These are phyloP conservation scores for Colletotrichum sp. DNA, from an alignment of 2,329 filamentous ascomycete species.

Conservation along the genomic window DNA sequence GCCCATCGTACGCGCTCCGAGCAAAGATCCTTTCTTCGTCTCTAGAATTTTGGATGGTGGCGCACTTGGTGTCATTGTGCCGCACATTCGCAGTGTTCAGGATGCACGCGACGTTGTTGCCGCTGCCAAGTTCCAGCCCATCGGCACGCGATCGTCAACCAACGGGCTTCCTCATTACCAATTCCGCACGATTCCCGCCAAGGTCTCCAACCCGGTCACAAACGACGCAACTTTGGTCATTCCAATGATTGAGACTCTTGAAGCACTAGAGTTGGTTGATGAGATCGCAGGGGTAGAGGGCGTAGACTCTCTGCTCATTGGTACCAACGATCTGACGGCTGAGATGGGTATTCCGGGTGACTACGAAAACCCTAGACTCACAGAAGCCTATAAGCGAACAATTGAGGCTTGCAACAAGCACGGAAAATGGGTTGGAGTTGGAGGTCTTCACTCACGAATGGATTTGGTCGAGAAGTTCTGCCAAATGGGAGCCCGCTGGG, in stretches of 20 bases:
- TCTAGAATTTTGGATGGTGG: slow-evolving; percentile 43
- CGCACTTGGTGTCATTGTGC: slow-evolving; percentile 43
- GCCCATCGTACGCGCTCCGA: slow-evolving; percentile 45
- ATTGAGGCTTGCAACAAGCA: slow-evolving; percentile 40
- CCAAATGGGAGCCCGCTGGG: slow-evolving; percentile 25
- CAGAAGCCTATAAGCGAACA: slow-evolving; percentile 34
- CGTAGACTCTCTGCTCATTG: slow-evolving; percentile 47
- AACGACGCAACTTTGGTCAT: slow-evolving; percentile 42
- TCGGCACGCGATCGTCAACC: slow-evolving; percentile 38
- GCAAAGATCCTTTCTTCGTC: slow-evolving; percentile 41
- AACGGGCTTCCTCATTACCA: slow-evolving; percentile 40
- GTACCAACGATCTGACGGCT: slow-evolving; percentile 47
- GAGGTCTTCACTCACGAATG: slow-evolving; percentile 41
- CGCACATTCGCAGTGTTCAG: slow-evolving; percentile 41
- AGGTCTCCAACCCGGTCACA: slow-evolving; percentile 35
- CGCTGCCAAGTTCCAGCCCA: slow-evolving; percentile 40
- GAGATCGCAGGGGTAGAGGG: slow-evolving; percentile 40
- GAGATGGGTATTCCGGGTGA: slow-evolving; percentile 48
- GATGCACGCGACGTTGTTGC: slow-evolving; percentile 39
- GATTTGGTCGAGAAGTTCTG: slow-evolving; percentile 44
- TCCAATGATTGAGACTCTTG: slow-evolving; percentile 47
- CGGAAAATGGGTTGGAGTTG: slow-evolving; percentile 43
- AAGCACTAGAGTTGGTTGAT: slow-evolving; percentile 40
- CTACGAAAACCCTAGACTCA: slow-evolving; percentile 35
- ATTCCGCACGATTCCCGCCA: slow-evolving; percentile 35